Base-by-base conservation (phyloP, 2,329 filamentous ascomycete genomes). In the Didymella lethalis region DNA sequence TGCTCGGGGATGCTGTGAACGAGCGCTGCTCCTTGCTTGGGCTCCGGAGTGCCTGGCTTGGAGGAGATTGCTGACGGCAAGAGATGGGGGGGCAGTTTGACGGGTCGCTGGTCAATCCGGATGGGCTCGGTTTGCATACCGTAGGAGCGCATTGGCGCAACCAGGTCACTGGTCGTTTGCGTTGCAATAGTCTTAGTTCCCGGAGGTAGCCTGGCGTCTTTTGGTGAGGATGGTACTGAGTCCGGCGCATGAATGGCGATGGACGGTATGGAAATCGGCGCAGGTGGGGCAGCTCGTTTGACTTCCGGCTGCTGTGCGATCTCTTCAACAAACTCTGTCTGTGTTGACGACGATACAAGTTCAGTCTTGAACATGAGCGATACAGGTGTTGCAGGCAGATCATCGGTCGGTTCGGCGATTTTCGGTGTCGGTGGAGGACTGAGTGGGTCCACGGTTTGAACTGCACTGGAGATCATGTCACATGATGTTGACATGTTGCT, bases 51-150 rank as follows among this genome's bases (percentile, higher is more conserved):
- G 10, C 77, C 74, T 34, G 82, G 81, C 56, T 82, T 78, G 51
- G 84, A 84, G n/a, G 80, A 80, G 61, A 96, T 90, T 18, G 88
- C 83, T 0, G 91, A 94, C 0, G 93, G 92, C 55, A 93, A 87
- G 32, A 97, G 83, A 71, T 95, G 90, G 1, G 87, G 81, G 14
- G 92, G 92, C 26, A 97, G 82, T 65, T 88, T 88, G 61, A 90
- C 86, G 44, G 92, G 80, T 61, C 93, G 86, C 78, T 87, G 86
- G 72, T 96, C 93, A 6, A 96, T 86, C 54, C 91, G 86, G 57
- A 98, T 97, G 59, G 92, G 91, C 67, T 98, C 93, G 0, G 95
- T 99, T 80, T 99, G 95, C 57, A 93, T 84, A 2, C 85, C 87
- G 45, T 78, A 82, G 55, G 84, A 88, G 40, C 79, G 80, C 65